Evolutionary conservation across 2,329 filamentous ascomycete genomes (phyloP), one percentile per base, ranked within the genome.

Genomic region (Colletotrichum theobromicola): DNA sequence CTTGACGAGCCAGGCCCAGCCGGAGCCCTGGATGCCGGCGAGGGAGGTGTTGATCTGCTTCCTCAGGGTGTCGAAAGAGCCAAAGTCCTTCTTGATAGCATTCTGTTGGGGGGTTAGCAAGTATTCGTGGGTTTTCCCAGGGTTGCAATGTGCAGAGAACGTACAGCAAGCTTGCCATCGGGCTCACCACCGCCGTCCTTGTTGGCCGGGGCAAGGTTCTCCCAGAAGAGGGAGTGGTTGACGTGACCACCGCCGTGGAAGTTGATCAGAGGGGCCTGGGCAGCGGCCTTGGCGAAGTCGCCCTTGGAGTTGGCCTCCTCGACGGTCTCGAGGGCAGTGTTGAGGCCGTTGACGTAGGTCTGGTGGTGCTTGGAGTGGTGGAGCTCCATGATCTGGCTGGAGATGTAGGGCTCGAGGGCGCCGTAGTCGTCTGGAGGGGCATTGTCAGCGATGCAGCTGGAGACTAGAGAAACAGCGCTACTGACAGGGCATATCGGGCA

Each of bases 351-450:
- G 80, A 98, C 95, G 84, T 98, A 98, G 81, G 95, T 96, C 86
- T 96, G 93, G 89, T 98, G 96, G 90, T 98, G 95, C 87, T 95
- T 96, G 87, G 91, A 93, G 91, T 98, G 94, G 90, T 98, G 96
- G 60, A 98, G 91, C 88, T 98, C 94, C 96, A 98, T 98, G 88
- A 98, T 98, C 87, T 97, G 92, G 84, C 94, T 94, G 63, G 94
- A 96, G 87, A 98, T 92, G 81, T 89, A 82, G 65, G 91, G 91
- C 88, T 99, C 97, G 80, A 99, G 95, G 67, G 96, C 97, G 83
- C 94, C 95, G 85, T 98, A 99, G 90, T 98, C 97, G 84, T 98
- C 96, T 98, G 78, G 4, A 26, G 35, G 35, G n/a, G 12, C 15
- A 16, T 15, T 18, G 24, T 70, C n/a, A 75, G 69, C 35, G 30